These are phyloP conservation scores for Rhodotorula paludigena DNA, from an alignment of 768 basidiomycete genomes.

Conservation along the genomic window DNA sequence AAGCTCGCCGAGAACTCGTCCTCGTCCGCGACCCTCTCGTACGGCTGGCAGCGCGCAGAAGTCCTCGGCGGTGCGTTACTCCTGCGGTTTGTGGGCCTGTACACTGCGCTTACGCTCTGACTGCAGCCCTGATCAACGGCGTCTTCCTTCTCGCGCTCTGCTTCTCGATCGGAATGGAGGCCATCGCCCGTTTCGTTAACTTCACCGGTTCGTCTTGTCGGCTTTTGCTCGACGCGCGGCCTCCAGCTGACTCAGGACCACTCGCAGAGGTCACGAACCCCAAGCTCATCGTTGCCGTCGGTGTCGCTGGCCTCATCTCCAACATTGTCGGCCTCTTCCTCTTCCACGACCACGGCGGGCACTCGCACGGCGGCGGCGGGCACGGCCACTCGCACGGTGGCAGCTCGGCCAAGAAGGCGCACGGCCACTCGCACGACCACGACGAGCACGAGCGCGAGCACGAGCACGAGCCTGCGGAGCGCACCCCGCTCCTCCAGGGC, in stretches of 20 bases:
- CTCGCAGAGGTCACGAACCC: constrained; percentile 78
- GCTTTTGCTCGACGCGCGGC: neutral
- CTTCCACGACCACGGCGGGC: constrained; percentile 66
- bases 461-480: constrained; percentile 15
- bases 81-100: neutral
- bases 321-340: constrained; percentile 90
- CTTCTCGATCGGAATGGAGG: constrained; percentile 90
- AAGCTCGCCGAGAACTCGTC: constrained; percentile 66
- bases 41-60: constrained; percentile 93
- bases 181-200: constrained; percentile 80
- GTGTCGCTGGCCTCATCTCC: constrained; percentile 77
- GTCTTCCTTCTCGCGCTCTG: constrained; percentile 95
- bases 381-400: constrained; percentile 45
- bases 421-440: constrained; percentile 9
- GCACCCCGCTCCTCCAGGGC: constrained; percentile 27
- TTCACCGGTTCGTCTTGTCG: constrained; percentile 59
- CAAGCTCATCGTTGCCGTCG: constrained; percentile 80
- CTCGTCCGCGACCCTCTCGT: constrained; percentile 71
- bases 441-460: neutral
- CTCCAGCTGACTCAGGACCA: neutral
- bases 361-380: constrained; percentile 41
- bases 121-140: constrained; percentile 84
- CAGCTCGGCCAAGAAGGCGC: neutral
- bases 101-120: neutral
- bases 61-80: constrained; percentile 26